Conservation (phyloP, 176 grass and related monocot species). For the Canna indica region DNA sequence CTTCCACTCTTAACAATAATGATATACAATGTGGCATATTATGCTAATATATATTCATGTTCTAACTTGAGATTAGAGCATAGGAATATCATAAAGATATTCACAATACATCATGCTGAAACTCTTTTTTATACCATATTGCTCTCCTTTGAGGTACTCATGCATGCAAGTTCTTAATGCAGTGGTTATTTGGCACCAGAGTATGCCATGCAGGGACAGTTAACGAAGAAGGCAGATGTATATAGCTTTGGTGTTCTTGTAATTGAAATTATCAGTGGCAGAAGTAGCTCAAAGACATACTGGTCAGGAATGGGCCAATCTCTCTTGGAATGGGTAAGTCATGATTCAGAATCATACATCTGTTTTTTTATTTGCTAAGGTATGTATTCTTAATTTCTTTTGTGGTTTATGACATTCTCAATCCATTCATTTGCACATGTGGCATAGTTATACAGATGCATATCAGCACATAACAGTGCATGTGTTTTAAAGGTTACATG, state of each 20-base stretch:
- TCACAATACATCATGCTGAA: background rate
- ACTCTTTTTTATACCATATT: background rate
- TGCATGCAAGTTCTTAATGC: background rate
- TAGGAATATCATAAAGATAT: background rate
- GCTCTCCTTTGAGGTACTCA: background rate
- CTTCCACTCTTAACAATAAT: background rate
- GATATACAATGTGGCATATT: background rate
- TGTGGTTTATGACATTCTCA: background rate
- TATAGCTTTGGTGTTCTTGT: constrained; percentile 14
- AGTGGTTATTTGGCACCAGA: constrained; percentile 14
- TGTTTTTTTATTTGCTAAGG: background rate
- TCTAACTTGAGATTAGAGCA: background rate
- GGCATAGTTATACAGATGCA: background rate
- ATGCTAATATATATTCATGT: background rate
- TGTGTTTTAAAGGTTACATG: too few relatives aligned
- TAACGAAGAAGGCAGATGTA: constrained; percentile 19
- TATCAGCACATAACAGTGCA: background rate
- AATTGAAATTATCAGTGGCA: constrained; percentile 15
- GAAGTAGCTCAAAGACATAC: constrained; percentile 12
- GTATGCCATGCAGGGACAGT: constrained; percentile 6
- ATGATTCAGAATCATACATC: background rate
- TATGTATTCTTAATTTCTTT: background rate
- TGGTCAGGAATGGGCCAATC: constrained; percentile 1
- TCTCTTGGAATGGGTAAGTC: constrained; percentile 9
- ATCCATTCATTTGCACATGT: background rate